These are phyloP conservation scores for Oleoguttula mirabilis DNA, from an alignment of 495 filamentous ascomycete species.

Conservation along the genomic window DNA sequence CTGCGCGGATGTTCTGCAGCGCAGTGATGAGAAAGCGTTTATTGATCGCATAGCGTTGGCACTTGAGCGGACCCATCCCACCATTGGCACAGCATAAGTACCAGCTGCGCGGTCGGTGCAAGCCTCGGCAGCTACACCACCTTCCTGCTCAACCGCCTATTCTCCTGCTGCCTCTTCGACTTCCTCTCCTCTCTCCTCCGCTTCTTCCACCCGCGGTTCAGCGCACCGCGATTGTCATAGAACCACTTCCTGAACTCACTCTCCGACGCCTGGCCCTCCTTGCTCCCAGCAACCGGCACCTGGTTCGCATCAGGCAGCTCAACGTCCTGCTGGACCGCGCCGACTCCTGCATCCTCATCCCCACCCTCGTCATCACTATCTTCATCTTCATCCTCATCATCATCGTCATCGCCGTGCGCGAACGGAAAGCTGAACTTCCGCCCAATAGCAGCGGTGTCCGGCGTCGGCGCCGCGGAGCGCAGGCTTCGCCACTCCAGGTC, in stretches of 20 bases:
- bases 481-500: conserved; percentile 62
- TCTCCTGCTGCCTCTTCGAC: conserved; percentile 77
- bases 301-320: conserved; percentile 14
- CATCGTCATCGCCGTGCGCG: conserved; percentile 19
- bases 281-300: conserved; percentile 14
- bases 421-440: conserved; percentile 36
- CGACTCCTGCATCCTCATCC: conserved; percentile 30
- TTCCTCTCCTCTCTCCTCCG: conserved; percentile 68
- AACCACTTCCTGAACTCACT: conserved; percentile 81
- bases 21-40: no score
- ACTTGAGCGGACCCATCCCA: no score
- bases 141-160: conserved; percentile 36
- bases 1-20: no score
- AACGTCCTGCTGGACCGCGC: conserved; percentile 21
- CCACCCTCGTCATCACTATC: conserved; percentile 27
- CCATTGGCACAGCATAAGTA: no score
- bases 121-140: conserved; percentile 19
- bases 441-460: conserved; percentile 72
- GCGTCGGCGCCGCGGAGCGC: conserved; percentile 83
- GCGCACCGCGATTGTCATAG: conserved; percentile 80
- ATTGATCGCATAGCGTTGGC: no score
- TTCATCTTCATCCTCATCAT: conserved; percentile 28
- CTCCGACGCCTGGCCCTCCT: conserved; percentile 30
- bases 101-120: no score
- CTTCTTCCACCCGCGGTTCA: conserved; percentile 85